These are phyloP conservation scores for Rhodomyrtus tomentosa DNA, from an alignment of 345 rosid species.

Conservation along the genomic window DNA sequence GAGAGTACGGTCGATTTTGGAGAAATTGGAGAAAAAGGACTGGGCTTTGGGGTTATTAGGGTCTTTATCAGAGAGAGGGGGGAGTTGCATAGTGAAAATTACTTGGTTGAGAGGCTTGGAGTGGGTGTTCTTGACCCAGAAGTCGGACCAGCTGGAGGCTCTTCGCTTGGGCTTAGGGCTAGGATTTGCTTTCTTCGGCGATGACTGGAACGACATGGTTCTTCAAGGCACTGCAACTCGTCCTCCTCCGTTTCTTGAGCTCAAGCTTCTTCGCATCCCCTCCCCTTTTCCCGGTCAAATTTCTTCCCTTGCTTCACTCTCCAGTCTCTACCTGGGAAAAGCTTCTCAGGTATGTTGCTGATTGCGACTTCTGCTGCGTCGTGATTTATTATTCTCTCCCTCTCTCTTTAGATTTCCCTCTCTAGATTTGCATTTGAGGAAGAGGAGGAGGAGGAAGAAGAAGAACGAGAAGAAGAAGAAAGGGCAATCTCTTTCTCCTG, in stretches of 20 bases:
- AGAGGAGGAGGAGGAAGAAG: not conserved
- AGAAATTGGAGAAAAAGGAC: slow-evolving; percentile 36
- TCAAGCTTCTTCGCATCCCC: not conserved
- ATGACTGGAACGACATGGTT: slow-evolving; percentile 32
- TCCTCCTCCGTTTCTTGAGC: not conserved
- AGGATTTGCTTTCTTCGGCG: slow-evolving; percentile 20
- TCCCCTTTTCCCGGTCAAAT: not conserved
- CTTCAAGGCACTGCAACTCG: not conserved
- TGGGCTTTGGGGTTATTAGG: slow-evolving; percentile 30
- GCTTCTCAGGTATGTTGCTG: not conserved
- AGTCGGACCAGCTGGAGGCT: slow-evolving; percentile 9
- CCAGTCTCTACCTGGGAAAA: not conserved
- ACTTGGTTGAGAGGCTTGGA: slow-evolving; percentile 43
- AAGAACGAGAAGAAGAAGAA: not conserved
- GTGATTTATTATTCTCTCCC: no score
- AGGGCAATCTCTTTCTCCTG: not conserved
- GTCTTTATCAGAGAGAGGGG: slow-evolving; percentile 17
- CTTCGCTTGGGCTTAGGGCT: slow-evolving; percentile 33
- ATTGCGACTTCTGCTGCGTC: not conserved
- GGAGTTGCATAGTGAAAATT: slow-evolving; percentile 43
- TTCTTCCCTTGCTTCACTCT: not conserved
- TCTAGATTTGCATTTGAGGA: not conserved
- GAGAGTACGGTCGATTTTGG: slow-evolving; percentile 50
- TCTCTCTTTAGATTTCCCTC: not conserved
- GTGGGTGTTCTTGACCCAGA: slow-evolving; percentile 7